These are phyloP conservation scores for Pythium brachiatum DNA, from an alignment of 352 stramenopile species.

Conservation along the genomic window DNA sequence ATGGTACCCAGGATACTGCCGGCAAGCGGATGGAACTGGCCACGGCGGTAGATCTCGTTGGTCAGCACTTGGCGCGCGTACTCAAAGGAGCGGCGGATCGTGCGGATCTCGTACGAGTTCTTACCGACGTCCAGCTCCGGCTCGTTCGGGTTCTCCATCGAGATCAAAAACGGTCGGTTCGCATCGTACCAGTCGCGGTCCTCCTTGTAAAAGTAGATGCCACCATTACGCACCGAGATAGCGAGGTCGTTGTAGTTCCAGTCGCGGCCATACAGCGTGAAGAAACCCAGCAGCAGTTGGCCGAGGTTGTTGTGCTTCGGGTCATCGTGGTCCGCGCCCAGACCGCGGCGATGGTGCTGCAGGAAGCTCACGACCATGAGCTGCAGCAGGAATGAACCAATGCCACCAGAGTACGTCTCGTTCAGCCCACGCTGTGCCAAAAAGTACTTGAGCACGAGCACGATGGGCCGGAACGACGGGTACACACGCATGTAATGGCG, in stretches of 20 bases:
- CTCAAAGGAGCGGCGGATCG: conserved; percentile 90
- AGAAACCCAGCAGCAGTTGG: conserved; percentile 92
- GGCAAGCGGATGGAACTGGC: conserved; percentile 55
- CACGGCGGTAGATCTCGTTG: conserved; percentile 71
- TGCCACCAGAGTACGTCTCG: conserved; percentile 93
- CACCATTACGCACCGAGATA: conserved; percentile 92
- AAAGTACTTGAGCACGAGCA: conserved; percentile 96
- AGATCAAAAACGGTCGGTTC: conserved; percentile 82
- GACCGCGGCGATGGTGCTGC: conserved; percentile 81
- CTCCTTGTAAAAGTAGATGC: conserved; percentile 92
- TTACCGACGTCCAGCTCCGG: conserved; percentile 89
- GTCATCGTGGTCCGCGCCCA: conserved; percentile 53
- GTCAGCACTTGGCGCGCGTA: conserved; percentile 70
- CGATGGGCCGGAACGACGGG: conserved; percentile 90
- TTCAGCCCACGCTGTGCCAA: conserved; percentile 91
- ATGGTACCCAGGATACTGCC: conserved; percentile 76
- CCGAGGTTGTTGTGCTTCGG: conserved; percentile 89
- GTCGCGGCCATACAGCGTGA: conserved; percentile 92
- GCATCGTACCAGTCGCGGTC: conserved; percentile 63
- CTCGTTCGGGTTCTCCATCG: conserved; percentile 95
- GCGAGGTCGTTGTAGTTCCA: conserved; percentile 93
- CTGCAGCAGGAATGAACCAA: conserved; percentile 93
- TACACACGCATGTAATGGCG: conserved; percentile 91
- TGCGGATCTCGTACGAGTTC: conserved; percentile 91
- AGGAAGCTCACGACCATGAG: conserved; percentile 95